A percentile compares a stretch with the other conserved stretches of the same genome.
phyloP scores from a whole-genome alignment of 106 monocot genomes.

The Apostasia ramifera region DNA sequence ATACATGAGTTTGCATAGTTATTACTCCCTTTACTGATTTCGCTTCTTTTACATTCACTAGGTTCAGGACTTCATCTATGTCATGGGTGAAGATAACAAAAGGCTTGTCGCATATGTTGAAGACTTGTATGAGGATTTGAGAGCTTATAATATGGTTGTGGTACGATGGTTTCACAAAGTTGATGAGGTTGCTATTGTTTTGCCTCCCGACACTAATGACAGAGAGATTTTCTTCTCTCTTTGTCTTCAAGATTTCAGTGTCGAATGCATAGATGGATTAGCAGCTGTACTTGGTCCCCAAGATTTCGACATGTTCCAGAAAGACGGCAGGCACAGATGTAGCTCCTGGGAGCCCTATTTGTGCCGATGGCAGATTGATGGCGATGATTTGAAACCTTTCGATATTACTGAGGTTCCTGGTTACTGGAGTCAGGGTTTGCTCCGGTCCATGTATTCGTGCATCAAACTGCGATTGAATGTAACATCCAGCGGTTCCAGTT shows the following conservation, averaged over 20 bases:
- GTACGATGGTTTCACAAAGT: constrained; percentile 88
- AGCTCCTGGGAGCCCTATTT: constrained; percentile 43
- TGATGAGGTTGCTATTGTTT: constrained; percentile 69
- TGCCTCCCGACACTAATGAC: constrained; percentile 48
- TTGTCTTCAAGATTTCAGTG: constrained; percentile 75
- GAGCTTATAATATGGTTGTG: constrained; percentile 42
- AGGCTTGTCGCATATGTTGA: constrained; percentile 86
- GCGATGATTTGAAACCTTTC: constrained; percentile 60
- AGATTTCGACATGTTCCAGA: constrained; percentile 65
- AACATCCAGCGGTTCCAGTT: constrained; percentile 10
- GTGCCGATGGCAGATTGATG: constrained; percentile 55
- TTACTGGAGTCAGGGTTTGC: constrained; percentile 73
- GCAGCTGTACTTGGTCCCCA: constrained; percentile 52
- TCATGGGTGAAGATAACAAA: constrained; percentile 68
- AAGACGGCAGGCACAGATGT: constrained; percentile 12
- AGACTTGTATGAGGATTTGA: constrained; percentile 84
- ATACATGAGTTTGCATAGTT: neutral
- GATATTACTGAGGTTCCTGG: constrained; percentile 65
- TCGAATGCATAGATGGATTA: constrained; percentile 90
- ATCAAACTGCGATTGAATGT: constrained; percentile 32
- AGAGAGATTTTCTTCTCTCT: constrained; percentile 89
- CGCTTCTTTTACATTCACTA: constrained; percentile 7
- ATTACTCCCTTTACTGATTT: neutral
- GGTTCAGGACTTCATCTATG: constrained; percentile 74
- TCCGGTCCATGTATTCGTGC: constrained; percentile 41